Base-by-base conservation (phyloP, 768 basidiomycete species). In the Polyporus arcularius region DNA sequence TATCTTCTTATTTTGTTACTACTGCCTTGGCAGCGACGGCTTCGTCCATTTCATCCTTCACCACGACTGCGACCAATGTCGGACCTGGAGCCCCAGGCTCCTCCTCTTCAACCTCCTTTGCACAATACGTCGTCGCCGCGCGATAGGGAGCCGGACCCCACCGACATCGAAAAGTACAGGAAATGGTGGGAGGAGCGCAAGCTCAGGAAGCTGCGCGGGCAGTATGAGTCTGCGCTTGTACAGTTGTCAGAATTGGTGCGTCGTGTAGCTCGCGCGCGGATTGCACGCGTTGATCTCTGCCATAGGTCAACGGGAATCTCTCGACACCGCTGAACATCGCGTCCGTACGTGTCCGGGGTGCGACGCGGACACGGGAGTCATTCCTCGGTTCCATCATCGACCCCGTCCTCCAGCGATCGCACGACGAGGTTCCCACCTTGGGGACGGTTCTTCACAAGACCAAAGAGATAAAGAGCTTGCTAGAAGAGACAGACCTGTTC, bases 381-480 rank as follows among this genome's bases (percentile, higher is more conserved):
- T 98, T 98, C 77, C 83, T 99, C 38, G 81, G 77, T n/a, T 88
- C 82, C 54, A 77, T 98, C 64, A 81, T 97, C 55, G 77, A 84
- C 8, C 94, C 95, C 0, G 40, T 55, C 31, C 47, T 60, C 12
- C 52, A 60, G 7, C 30, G 52, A 0, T 40, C 63, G 5, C 41
- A 59, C 35, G 63, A 62, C 15, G 55, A 49, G 32, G 47, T 32
- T 7, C 28, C 72, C 52, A 78, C 82, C 42, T 79, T 98, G 8
- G 85, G 85, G 53, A 78, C 86, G 21, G 85, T 92, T 4, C 76
- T 98, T 6, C 82, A 86, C 52, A 83, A 88, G 4, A 85, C 92
- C 1, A 78, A 90, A 54, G 74, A 79, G 16, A 80, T 98, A 15
- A 82, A 88, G 0, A 80, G 82, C 53, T 74, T 85, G 14, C 81